These are phyloP conservation scores for Magnaporthiopsis rhizophila DNA, from an alignment of 2,329 filamentous ascomycete genomes.

Conservation along the genomic window DNA sequence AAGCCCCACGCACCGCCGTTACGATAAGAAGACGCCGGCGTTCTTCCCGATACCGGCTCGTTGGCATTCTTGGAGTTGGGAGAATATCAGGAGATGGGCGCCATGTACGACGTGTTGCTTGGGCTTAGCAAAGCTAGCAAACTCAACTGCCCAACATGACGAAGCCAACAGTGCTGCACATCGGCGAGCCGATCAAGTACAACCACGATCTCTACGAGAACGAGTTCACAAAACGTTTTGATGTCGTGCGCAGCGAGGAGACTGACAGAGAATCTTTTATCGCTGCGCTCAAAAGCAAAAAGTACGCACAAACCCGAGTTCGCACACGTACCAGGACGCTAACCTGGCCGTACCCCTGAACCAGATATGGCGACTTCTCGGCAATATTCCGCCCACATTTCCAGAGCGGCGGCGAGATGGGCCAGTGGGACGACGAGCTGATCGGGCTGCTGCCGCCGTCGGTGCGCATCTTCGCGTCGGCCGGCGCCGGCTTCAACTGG, in stretches of 20 bases:
- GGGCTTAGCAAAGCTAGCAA: no score
- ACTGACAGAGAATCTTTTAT: conserved; percentile 30
- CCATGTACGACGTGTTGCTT: no score
- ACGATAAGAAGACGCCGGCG: no score
- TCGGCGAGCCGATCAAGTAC: conserved; percentile 39
- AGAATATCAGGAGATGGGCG: no score
- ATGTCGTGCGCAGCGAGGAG: conserved; percentile 29
- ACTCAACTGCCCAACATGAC: conserved; percentile 1
- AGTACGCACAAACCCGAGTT: conserved; percentile 19
- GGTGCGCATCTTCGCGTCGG: conserved; percentile 50
- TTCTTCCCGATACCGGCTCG: no score
- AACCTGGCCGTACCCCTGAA: neutral
- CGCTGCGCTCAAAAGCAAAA: conserved; percentile 29
- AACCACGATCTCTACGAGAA: conserved; percentile 32
- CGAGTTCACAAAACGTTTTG: conserved; percentile 29
- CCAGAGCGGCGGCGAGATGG: conserved; percentile 16
- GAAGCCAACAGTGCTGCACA: conserved; percentile 30
- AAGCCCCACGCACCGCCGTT: no score
- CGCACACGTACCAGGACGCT: no score
- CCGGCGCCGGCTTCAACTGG: conserved; percentile 56
- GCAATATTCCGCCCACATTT: conserved; percentile 16
- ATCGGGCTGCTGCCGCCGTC: conserved; percentile 39
- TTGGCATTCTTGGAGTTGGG: no score
- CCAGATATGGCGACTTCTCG: conserved; percentile 1
- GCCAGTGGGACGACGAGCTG: conserved; percentile 16